phyloP scores from a whole-genome alignment of 331 rosid genomes.

The Cydonia oblonga region DNA sequence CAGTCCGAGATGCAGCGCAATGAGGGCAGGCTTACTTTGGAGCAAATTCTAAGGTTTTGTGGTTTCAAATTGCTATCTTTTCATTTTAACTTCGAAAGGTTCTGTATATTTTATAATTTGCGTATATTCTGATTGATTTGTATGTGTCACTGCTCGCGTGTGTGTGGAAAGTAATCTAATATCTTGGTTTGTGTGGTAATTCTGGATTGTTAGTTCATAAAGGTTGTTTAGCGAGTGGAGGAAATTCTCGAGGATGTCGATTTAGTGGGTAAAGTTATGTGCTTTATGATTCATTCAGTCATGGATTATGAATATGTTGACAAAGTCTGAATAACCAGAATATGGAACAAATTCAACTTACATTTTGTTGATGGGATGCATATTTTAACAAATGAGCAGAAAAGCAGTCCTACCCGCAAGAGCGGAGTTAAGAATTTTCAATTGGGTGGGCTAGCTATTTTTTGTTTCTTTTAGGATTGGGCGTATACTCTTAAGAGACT shows the following conservation, averaged over 20 bases:
- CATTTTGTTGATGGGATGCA: not conserved
- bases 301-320: not conserved
- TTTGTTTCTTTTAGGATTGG: not conserved
- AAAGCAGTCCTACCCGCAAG: not conserved
- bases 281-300: not conserved
- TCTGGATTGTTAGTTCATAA: not conserved
- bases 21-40: slow-evolving; percentile 91
- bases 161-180: not conserved
- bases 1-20: slow-evolving; percentile 87
- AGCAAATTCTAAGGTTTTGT: slow-evolving; percentile 84
- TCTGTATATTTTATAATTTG: not conserved
- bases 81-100: not conserved
- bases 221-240: not conserved
- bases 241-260: not conserved
- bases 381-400: not conserved
- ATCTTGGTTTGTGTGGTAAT: not conserved
- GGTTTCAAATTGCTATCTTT: not conserved
- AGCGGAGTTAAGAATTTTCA: not conserved
- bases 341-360: too few relatives aligned
- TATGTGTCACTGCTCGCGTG: not conserved
- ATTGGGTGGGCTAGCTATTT: not conserved
- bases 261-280: not conserved
- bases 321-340: too few relatives aligned
- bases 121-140: not conserved
- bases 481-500: too few relatives aligned